A percentile compares a stretch with the other conserved stretches of the same genome.
phyloP scores from a whole-genome alignment of 176 grass and related monocot genomes.

The Olyra latifolia region DNA sequence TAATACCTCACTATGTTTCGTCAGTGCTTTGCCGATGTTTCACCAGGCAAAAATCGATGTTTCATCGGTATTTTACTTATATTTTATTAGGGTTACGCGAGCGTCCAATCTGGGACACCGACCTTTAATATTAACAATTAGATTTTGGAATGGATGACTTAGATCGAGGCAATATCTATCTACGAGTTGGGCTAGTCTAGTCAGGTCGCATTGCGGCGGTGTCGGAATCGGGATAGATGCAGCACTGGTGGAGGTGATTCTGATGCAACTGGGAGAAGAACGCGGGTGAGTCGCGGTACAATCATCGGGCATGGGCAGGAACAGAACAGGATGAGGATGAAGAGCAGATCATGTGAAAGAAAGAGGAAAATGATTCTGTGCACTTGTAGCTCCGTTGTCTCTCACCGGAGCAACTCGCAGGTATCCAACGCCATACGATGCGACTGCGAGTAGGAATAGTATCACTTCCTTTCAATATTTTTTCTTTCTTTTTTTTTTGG shows the following conservation, averaged over 20 bases:
- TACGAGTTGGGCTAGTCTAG: conserved; percentile 31
- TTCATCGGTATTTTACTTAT: too few species aligned
- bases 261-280: not conserved
- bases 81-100: too few species aligned
- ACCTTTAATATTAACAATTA: too few species aligned
- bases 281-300: conserved; percentile 2
- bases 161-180: too few species aligned
- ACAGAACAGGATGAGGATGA: not conserved
- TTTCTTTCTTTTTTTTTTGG: too few species aligned
- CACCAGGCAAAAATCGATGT: too few species aligned
- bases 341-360: not conserved
- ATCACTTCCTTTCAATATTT: not conserved
- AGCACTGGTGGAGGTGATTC: conserved; percentile 26
- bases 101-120: too few species aligned
- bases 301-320: conserved; percentile 18
- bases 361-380: too few species aligned
- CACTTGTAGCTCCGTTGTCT: too few species aligned
- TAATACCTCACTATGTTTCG: too few species aligned
- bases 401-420: not conserved
- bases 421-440: not conserved
- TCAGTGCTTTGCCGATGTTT: too few species aligned
- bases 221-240: conserved; percentile 8
- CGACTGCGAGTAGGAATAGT: not conserved
- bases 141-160: too few species aligned
- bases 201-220: conserved; percentile 17